Conservation (phyloP, 2,329 filamentous ascomycete species). For the Amauroascus niger region DNA sequence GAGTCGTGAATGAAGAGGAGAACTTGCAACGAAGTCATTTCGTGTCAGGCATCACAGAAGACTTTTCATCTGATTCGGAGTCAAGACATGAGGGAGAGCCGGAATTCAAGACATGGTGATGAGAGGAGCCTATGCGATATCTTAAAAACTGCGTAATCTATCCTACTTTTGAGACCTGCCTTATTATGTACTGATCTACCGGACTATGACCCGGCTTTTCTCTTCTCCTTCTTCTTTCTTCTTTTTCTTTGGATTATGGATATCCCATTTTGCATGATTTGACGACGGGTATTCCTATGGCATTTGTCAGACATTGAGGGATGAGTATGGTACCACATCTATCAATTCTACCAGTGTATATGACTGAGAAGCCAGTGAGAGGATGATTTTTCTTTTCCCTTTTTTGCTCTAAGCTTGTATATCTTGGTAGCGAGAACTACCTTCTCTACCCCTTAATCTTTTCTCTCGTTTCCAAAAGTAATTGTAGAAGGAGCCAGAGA, state of each 20-base stretch:
- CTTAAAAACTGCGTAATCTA: neutral
- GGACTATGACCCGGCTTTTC: too few relatives aligned
- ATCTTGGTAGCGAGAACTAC: too few relatives aligned
- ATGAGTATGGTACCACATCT: too few relatives aligned
- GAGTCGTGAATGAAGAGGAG: slow-evolving; percentile 2
- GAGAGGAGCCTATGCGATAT: neutral
- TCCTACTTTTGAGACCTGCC: neutral
- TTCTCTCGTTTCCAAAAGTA: too few relatives aligned
- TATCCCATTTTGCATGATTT: neutral
- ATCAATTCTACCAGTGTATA: too few relatives aligned
- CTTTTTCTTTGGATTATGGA: too few relatives aligned
- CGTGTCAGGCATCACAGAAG: slow-evolving; percentile 18
- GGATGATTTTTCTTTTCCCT: too few relatives aligned
- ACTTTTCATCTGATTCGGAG: slow-evolving; percentile 11
- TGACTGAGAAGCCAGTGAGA: too few relatives aligned
- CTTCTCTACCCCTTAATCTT: too few relatives aligned
- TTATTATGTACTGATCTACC: neutral
- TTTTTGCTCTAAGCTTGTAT: too few relatives aligned
- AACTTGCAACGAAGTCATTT: slow-evolving; percentile 11
- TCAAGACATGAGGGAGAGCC: slow-evolving; percentile 3
- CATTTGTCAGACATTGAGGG: neutral
- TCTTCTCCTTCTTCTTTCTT: too few relatives aligned
- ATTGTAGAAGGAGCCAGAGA: too few relatives aligned
- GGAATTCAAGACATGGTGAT: slow-evolving; percentile 8
- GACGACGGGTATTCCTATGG: neutral